phyloP scores from a whole-genome alignment of 1,284 basidiomycete species.

The Ceratobasidium theobromae region DNA sequence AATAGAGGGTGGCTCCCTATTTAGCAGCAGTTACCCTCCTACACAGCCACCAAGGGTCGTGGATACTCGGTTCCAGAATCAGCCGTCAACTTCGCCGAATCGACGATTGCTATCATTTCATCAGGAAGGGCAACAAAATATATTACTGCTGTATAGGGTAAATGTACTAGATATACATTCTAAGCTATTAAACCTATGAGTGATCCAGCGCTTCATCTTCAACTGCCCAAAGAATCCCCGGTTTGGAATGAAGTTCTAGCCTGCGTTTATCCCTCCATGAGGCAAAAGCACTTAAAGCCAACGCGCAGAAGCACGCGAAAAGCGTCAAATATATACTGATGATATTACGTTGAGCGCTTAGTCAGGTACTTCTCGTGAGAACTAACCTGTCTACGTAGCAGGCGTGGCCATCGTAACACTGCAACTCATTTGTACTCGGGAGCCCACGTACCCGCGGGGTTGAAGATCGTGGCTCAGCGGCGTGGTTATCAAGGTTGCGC shows the following conservation, averaged over 20 bases:
- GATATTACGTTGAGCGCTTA: background rate
- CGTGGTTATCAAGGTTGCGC: slow-evolving; percentile 72
- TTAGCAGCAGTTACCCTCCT: no score
- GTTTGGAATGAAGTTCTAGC: background rate
- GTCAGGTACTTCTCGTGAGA: background rate
- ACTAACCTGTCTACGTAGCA: slow-evolving; percentile 35
- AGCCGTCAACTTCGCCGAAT: no score
- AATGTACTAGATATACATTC: background rate
- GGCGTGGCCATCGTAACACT: slow-evolving; percentile 33
- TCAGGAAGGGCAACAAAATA: no score
- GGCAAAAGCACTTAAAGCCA: slow-evolving; percentile 32
- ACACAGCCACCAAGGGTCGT: no score
- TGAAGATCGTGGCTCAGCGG: slow-evolving; percentile 37
- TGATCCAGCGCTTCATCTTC: slow-evolving; percentile 11
- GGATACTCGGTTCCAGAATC: no score
- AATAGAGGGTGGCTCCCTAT: background rate
- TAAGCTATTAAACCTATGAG: background rate
- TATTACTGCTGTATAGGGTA: no score
- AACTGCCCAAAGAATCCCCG: slow-evolving; percentile 19
- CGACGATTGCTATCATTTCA: background rate
- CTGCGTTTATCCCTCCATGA: slow-evolving; percentile 32
- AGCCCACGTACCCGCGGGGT: slow-evolving; percentile 12
- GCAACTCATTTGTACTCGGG: slow-evolving; percentile 24
- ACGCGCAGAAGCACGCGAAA: slow-evolving; percentile 31
- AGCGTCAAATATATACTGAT: slow-evolving; percentile 30